Evolutionary conservation across 805 yeast genomes (phyloP), one percentile per base, ranked within the genome.

Genomic region (Kodamaea laetipori): DNA sequence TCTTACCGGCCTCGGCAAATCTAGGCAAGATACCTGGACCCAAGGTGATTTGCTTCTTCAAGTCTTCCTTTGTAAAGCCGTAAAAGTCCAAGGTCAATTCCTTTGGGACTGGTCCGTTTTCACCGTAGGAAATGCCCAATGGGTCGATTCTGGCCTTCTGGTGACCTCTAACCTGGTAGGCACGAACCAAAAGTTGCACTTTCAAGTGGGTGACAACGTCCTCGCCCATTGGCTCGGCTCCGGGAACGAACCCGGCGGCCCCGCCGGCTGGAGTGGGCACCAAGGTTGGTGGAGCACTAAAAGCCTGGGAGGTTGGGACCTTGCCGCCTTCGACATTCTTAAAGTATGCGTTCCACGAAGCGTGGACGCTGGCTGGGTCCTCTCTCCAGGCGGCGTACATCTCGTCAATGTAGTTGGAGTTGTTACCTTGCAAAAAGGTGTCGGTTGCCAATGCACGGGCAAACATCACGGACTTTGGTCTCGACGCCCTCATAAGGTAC

Each of bases 81-180:
- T 94, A 94, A 71, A 87, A 86, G 52, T 90, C 97, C 48, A 90
- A 73, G 38, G 96, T 88, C 63, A 94, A 77, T 71, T 94, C 99
- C 60, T 77, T 82, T 50, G 99, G 97, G 35, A 77, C 50, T 12
- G 76, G 71, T 41, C 69, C 64, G 58, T 79, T 80, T 58, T 81
- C 86, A 55, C 94, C 97, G 61, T 82, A 87, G 13, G 90, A 81
- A 60, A 92, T 86, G 27, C 86, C 92, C 61, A 94, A 74, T n/a
- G 99, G 99, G 68, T 94, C 99, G 49, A 90, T 84, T 57, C 82
- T 84, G 36, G 98, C 97, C 73, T 87, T 88, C 67, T 84, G 86
- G 68, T 94, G 99, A 54, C 99, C 99, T 69, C 98, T 83, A 41
- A 94, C 99, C 74, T 94, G 99, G 72, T 90, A 94, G 23, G 99